Conservation (phyloP, 768 basidiomycete genomes). For the Russula lepida region DNA sequence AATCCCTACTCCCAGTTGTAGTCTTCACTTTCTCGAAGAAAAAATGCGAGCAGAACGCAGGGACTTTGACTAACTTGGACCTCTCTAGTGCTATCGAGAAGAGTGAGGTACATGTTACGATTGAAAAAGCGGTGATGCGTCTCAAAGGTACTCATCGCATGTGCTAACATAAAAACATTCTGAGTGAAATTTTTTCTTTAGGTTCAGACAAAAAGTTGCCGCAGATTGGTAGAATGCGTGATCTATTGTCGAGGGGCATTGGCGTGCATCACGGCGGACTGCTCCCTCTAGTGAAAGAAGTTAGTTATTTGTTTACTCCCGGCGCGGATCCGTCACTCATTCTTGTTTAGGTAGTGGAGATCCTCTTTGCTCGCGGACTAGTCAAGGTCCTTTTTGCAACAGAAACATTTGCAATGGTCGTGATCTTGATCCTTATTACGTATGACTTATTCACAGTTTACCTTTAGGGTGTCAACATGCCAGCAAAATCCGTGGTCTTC, state of each 20-base stretch:
- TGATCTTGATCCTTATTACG: slow-evolving; percentile 7
- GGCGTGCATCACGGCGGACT: slow-evolving; percentile 97
- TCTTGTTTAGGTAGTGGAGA: slow-evolving; percentile 73
- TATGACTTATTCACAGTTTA: not conserved
- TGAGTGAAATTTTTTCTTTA: slow-evolving; percentile 26
- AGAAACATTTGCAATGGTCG: slow-evolving; percentile 95
- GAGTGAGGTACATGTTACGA: slow-evolving; percentile 91
- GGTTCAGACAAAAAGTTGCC: slow-evolving; percentile 89
- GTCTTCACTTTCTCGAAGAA: slow-evolving; percentile 98
- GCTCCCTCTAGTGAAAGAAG: slow-evolving; percentile 95
- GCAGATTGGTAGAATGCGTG: slow-evolving; percentile 85
- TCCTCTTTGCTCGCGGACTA: slow-evolving; percentile 88
- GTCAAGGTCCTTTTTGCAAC: slow-evolving; percentile 98
- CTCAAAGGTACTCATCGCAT: slow-evolving; percentile 60
- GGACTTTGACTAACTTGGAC: slow-evolving; percentile 79
- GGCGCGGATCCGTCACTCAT: not conserved
- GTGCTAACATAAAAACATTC: not conserved
- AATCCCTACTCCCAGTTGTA: slow-evolving; percentile 82
- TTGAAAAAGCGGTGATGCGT: slow-evolving; percentile 85
- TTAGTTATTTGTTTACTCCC: slow-evolving; percentile 26
- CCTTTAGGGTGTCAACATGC: slow-evolving; percentile 95
- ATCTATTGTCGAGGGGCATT: slow-evolving; percentile 85
- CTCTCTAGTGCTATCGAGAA: slow-evolving; percentile 86
- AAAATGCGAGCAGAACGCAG: slow-evolving; percentile 92
- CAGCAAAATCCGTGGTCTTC: slow-evolving; percentile 94